Percentiles rank a stretch among this genome's conserved stretches.
Conservation (phyloP, 495 filamentous ascomycete species). For the Neurospora tetrasperma region DNA sequence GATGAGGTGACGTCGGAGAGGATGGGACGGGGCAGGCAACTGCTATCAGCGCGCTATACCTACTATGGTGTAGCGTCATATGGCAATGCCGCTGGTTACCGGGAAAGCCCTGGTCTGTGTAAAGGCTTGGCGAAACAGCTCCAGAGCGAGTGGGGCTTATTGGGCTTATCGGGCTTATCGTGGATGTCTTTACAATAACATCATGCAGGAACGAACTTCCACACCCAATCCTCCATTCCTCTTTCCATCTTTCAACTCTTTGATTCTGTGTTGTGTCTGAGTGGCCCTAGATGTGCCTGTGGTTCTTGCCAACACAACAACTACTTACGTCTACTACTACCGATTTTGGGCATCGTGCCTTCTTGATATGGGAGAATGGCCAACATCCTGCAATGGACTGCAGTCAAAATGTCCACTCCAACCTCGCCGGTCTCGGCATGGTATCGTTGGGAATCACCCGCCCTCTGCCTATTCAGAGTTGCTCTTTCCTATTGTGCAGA, state of each 20-base stretch:
- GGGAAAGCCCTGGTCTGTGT: background rate
- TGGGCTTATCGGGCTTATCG: background rate
- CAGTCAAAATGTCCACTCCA: background rate
- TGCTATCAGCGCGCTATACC: background rate
- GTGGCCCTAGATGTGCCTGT: background rate
- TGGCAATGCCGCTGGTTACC: background rate
- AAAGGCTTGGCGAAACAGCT: background rate
- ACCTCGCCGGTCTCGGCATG: background rate
- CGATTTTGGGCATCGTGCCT: background rate
- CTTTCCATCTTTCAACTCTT: background rate
- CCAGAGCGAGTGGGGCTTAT: background rate
- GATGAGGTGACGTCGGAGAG: slow-evolving; percentile 3
- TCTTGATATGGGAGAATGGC: background rate
- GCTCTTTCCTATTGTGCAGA: background rate
- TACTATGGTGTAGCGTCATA: background rate
- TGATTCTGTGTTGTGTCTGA: background rate
- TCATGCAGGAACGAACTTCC: background rate
- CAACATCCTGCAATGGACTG: too few species aligned
- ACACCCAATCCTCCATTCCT: background rate
- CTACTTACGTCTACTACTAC: background rate
- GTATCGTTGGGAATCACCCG: background rate
- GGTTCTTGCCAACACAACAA: background rate
- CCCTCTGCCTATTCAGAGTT: background rate
- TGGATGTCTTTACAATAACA: background rate
- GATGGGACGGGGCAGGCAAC: background rate